Percentiles rank a stretch among this genome's conserved stretches.
phyloP scores from a whole-genome alignment of 2,329 filamentous ascomycete genomes.

The Magnaporthiopsis incrustans region DNA sequence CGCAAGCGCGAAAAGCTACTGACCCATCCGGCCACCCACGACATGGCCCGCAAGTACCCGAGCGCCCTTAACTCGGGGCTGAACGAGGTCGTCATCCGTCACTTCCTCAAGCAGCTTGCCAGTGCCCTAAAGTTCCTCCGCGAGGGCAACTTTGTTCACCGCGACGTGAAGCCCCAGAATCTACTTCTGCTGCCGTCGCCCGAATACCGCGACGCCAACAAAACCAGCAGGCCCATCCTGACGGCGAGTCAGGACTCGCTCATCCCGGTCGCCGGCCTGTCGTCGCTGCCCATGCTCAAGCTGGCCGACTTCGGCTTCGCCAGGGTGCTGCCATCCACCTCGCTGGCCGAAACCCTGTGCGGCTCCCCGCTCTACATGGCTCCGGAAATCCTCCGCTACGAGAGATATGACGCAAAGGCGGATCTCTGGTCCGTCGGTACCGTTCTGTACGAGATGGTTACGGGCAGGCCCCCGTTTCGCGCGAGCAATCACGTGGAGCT shows the following conservation, averaged over 20 bases:
- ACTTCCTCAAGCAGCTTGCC: slow-evolving; percentile 90
- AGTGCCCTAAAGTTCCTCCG: slow-evolving; percentile 88
- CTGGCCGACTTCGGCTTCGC: slow-evolving; percentile 99
- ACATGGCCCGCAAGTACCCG: slow-evolving; percentile 91
- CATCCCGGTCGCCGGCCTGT: slow-evolving; percentile 71
- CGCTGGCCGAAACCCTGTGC: slow-evolving; percentile 90
- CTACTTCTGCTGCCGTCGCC: slow-evolving; percentile 79
- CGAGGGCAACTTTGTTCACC: slow-evolving; percentile 80
- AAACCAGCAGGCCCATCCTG: slow-evolving; percentile 62
- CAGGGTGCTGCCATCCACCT: slow-evolving; percentile 80
- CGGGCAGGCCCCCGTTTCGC: slow-evolving; percentile 81
- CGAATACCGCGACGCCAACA: slow-evolving; percentile 55
- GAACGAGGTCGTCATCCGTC: slow-evolving; percentile 90
- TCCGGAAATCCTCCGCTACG: slow-evolving; percentile 91
- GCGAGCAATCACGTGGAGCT: slow-evolving; percentile 93
- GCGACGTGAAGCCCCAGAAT: slow-evolving; percentile 97
- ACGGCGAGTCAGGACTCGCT: slow-evolving; percentile 71
- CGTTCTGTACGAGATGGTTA: slow-evolving; percentile 92
- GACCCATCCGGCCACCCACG: slow-evolving; percentile 72
- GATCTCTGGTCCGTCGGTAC: slow-evolving; percentile 98
- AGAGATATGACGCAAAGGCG: slow-evolving; percentile 94
- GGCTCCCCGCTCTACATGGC: slow-evolving; percentile 98
- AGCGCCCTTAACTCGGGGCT: slow-evolving; percentile 76
- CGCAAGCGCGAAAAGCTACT: slow-evolving; percentile 80
- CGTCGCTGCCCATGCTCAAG: slow-evolving; percentile 89